Percentiles rank a stretch among this genome's conserved stretches.
Evolutionary conservation across 108 stramenopile species (phyloP).

Genomic region (Cyclotella cryptica): DNA sequence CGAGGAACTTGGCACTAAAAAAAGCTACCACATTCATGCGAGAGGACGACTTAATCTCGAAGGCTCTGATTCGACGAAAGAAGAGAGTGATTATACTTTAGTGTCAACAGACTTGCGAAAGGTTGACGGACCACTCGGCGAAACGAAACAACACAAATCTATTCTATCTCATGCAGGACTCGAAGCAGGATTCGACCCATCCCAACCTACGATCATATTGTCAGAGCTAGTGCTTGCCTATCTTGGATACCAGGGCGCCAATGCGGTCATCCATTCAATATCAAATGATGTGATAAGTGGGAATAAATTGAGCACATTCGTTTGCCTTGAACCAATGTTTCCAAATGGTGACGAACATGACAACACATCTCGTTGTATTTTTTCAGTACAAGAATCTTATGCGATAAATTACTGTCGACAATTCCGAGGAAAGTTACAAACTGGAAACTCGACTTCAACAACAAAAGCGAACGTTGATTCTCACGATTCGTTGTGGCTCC

Average conservation of each 20-base stretch:
- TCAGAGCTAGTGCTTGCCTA: constrained; percentile 83
- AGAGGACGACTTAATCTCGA: constrained; percentile 15
- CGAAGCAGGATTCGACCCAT: constrained; percentile 32
- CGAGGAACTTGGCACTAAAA: not conserved
- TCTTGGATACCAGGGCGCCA: constrained; percentile 46
- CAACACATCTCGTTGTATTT: not conserved
- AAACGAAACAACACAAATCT: constrained; percentile 11
- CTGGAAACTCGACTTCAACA: constrained; percentile 42
- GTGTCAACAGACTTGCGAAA: constrained; percentile 61
- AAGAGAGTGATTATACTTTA: constrained; percentile 44
- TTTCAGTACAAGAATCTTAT: constrained; percentile 63
- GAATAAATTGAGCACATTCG: constrained; percentile 53
- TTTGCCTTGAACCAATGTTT: constrained; percentile 61
- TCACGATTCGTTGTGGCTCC: constrained; percentile 19
- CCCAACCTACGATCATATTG: constrained; percentile 63
- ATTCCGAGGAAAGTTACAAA: constrained; percentile 64
- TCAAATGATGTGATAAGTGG: constrained; percentile 16
- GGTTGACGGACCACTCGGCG: constrained; percentile 5
- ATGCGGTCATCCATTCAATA: constrained; percentile 39
- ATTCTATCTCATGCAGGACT: constrained; percentile 28
- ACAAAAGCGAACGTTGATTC: constrained; percentile 7
- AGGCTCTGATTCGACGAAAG: not conserved
- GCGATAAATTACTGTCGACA: constrained; percentile 53
- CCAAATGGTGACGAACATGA: constrained; percentile 33
- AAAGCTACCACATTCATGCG: constrained; percentile 6